These are phyloP conservation scores for Cruciata laevipes DNA, from an alignment of 257 asterid genomes.

Conservation along the genomic window DNA sequence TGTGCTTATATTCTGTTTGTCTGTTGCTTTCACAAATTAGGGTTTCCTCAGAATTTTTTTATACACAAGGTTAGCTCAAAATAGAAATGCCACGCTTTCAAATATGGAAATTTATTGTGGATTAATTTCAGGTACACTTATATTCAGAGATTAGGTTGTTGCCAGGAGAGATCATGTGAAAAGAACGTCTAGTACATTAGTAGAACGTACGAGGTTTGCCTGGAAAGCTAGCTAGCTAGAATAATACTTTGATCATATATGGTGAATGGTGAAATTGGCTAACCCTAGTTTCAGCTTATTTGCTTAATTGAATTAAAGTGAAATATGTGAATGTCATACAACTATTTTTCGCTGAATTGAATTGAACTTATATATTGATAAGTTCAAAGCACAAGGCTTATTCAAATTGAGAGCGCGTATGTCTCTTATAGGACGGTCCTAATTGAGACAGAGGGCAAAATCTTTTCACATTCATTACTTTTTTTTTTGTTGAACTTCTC, in stretches of 20 bases:
- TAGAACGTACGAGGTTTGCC: constrained; percentile 19
- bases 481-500: too few relatives aligned
- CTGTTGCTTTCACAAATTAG: constrained; percentile 10
- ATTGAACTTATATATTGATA: too few relatives aligned
- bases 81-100: background rate
- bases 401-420: too few relatives aligned
- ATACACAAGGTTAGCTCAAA: background rate
- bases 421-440: too few relatives aligned
- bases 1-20: constrained; percentile 10
- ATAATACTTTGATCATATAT: too few relatives aligned
- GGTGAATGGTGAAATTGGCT: too few relatives aligned
- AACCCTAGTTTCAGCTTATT: constrained; percentile 8
- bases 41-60: background rate
- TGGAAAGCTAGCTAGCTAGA: constrained; percentile 24
- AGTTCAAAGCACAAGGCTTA: too few relatives aligned
- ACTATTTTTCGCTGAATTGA: too few relatives aligned
- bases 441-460: too few relatives aligned
- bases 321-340: too few relatives aligned
- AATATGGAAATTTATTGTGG: background rate
- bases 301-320: too few relatives aligned
- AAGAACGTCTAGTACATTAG: background rate
- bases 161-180: background rate
- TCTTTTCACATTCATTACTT: too few relatives aligned
- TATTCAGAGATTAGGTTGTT: background rate
- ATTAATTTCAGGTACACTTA: background rate